Evolutionary conservation across 1,284 basidiomycete genomes (phyloP).

Genomic region (Cutaneotrichosporon cavernicola): DNA sequence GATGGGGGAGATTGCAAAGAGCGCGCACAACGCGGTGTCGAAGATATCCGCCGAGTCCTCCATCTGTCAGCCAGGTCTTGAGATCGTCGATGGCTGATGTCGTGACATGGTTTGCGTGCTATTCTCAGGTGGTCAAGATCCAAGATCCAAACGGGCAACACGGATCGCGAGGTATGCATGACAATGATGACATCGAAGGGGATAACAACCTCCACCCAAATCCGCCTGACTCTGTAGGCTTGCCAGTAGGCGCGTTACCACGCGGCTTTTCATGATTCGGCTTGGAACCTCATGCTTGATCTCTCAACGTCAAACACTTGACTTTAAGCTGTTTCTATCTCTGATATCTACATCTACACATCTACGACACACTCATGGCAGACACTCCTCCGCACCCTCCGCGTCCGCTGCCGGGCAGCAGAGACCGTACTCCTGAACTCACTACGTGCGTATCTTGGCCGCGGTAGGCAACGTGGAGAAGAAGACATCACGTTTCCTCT

Average conservation of each 20-base stretch:
- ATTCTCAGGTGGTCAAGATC: not conserved
- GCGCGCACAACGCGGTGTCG: conserved; percentile 38
- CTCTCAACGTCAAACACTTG: not conserved
- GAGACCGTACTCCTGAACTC: conserved; percentile 48
- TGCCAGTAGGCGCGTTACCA: not conserved
- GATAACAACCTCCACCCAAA: not conserved
- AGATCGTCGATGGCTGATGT: not conserved
- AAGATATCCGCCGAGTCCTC: conserved; percentile 35
- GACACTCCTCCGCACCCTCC: conserved; percentile 10
- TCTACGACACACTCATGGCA: conserved; percentile 10
- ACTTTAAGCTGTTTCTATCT: too few species aligned
- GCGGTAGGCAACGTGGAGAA: too few species aligned
- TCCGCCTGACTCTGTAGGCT: not conserved
- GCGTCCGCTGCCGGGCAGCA: conserved; percentile 18
- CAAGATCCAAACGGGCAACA: too few species aligned
- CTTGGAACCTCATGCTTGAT: not conserved
- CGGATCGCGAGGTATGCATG: too few species aligned
- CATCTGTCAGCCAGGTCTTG: not conserved
- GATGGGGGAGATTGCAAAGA: conserved; percentile 46
- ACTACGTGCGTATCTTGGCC: conserved; percentile 34
- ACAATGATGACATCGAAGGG: not conserved
- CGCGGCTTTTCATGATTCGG: not conserved
- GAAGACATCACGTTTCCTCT: not conserved
- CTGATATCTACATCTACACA: not conserved
- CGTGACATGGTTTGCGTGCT: not conserved